These are phyloP conservation scores for Wickerhamomyces bovis DNA, from an alignment of 805 yeast species.

Conservation along the genomic window DNA sequence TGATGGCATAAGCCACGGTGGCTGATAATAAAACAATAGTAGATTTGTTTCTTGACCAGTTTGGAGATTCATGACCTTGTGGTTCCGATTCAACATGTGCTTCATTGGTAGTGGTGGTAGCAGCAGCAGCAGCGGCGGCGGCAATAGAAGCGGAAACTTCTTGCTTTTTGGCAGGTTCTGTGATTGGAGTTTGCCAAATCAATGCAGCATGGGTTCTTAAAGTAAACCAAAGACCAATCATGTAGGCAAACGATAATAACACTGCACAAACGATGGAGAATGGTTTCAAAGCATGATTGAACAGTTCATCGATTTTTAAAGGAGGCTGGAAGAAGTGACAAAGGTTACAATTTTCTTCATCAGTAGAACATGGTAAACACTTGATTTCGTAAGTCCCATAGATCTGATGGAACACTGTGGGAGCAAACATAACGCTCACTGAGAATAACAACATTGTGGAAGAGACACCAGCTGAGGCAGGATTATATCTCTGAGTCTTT, in stretches of 20 bases:
- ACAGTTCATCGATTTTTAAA: conserved; percentile 61
- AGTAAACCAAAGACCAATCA: conserved; percentile 87
- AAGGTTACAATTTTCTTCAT: conserved; percentile 44
- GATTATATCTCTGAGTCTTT: conserved; percentile 93
- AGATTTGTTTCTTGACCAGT: conserved; percentile 87
- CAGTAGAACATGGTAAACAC: conserved; percentile 50
- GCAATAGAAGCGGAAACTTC: background rate
- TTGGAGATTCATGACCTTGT: conserved; percentile 91
- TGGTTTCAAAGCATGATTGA: conserved; percentile 67
- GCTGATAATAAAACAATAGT: conserved; percentile 77
- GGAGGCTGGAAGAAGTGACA: conserved; percentile 80
- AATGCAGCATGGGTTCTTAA: conserved; percentile 93
- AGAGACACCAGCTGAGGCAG: conserved; percentile 94
- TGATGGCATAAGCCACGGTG: conserved; percentile 81
- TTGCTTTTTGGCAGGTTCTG: conserved; percentile 21
- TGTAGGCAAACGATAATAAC: conserved; percentile 75
- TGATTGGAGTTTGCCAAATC: conserved; percentile 78
- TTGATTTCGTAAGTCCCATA: conserved; percentile 80
- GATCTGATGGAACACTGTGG: conserved; percentile 83
- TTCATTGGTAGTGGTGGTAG: no score
- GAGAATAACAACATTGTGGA: conserved; percentile 94
- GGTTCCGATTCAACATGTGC: conserved; percentile 9
- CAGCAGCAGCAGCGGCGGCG: background rate
- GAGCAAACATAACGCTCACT: conserved; percentile 84
- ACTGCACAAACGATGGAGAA: conserved; percentile 76